These are phyloP conservation scores for Saccharomycopsis vini DNA, from an alignment of 805 yeast genomes.

Conservation along the genomic window DNA sequence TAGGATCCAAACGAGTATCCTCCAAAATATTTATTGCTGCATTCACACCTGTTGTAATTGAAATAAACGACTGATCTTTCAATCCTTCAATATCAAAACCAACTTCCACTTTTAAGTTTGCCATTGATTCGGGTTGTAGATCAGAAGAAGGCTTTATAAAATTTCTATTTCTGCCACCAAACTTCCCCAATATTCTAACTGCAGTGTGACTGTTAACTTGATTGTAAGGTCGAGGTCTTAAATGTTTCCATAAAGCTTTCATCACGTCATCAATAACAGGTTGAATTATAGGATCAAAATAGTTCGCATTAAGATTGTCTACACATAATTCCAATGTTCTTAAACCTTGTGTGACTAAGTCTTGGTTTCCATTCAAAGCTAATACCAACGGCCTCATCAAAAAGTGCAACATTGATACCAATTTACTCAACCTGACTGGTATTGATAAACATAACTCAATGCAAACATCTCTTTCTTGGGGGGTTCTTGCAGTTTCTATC, in stretches of 20 bases:
- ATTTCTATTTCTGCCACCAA: constrained; percentile 92
- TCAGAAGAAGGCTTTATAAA: constrained; percentile 71
- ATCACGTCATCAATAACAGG: constrained; percentile 93
- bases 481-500: constrained; percentile 72
- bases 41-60: constrained; percentile 74
- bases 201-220: constrained; percentile 96
- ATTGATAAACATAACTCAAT: constrained; percentile 93
- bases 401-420: constrained; percentile 86
- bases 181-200: constrained; percentile 82
- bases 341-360: constrained; percentile 87
- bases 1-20: constrained; percentile 36
- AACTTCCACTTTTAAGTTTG: constrained; percentile 67
- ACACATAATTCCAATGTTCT: constrained; percentile 93
- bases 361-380: constrained; percentile 85
- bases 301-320: constrained; percentile 91
- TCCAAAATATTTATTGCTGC: constrained; percentile 72
- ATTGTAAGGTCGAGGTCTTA: constrained; percentile 87
- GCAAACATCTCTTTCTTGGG: constrained; percentile 87
- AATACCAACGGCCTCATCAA: constrained; percentile 85
- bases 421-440: constrained; percentile 86
- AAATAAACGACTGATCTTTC: constrained; percentile 50
- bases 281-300: constrained; percentile 93
- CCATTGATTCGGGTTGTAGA: constrained; percentile 37
- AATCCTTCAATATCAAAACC: constrained; percentile 67
- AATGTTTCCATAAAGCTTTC: constrained; percentile 85